These are phyloP conservation scores for Torrubiella hemipterigena DNA, from an alignment of 2,329 filamentous ascomycete species.

Conservation along the genomic window DNA sequence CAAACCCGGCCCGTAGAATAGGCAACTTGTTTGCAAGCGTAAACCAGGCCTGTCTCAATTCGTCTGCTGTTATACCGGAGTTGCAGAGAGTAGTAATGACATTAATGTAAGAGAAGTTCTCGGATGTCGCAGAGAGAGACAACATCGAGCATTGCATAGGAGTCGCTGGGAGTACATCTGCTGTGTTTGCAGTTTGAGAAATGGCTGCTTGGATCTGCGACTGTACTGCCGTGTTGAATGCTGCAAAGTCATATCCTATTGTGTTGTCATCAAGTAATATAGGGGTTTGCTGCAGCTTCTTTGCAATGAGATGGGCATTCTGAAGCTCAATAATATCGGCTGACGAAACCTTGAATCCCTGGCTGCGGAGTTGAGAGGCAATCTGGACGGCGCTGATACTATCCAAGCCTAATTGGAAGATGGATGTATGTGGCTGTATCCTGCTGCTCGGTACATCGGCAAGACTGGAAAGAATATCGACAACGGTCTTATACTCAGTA, in stretches of 20 bases:
- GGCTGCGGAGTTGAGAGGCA: constrained; percentile 51
- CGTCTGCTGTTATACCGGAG: constrained; percentile 19
- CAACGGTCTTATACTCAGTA: constrained; percentile 25
- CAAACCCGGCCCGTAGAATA: constrained; percentile 69
- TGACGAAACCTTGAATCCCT: constrained; percentile 47
- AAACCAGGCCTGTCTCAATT: constrained; percentile 48
- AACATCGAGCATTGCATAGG: constrained; percentile 71
- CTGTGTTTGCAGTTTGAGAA: constrained; percentile 24
- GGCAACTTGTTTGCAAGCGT: constrained; percentile 41
- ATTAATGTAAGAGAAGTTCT: constrained; percentile 65
- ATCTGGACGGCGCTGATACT: constrained; percentile 81
- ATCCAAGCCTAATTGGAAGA: constrained; percentile 82
- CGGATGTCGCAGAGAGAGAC: constrained; percentile 56
- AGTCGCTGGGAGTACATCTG: constrained; percentile 64
- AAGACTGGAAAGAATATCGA: constrained; percentile 44
- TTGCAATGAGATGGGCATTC: too few relatives aligned
- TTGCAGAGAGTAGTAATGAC: constrained; percentile 45
- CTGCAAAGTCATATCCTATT: constrained; percentile 28
- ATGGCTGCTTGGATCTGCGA: constrained; percentile 15
- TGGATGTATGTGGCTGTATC: constrained; percentile 53
- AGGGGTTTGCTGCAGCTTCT: too few relatives aligned
- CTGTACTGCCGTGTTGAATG: constrained; percentile 22
- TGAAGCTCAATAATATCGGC: constrained; percentile 71
- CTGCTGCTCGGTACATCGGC: constrained; percentile 34
- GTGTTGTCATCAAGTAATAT: too few relatives aligned